Percentiles rank a stretch among this genome's conserved stretches.
phyloP scores from a whole-genome alignment of 192 early-diverging fungal species.

The Diversispora eburnea region DNA sequence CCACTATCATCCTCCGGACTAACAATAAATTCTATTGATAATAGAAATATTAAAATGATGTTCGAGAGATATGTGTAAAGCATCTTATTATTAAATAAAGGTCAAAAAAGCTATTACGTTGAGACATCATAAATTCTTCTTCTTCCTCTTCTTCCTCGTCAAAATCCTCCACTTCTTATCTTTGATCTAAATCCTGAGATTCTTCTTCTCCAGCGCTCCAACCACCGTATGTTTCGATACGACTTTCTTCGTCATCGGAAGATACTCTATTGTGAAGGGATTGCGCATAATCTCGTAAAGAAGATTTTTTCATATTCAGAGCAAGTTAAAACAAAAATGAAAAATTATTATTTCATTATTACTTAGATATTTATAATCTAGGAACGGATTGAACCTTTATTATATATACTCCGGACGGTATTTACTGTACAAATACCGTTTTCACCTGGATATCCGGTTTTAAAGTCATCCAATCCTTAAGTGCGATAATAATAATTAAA shows the following conservation, averaged over 20 bases:
- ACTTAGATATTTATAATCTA: too few species aligned
- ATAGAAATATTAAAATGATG: not conserved
- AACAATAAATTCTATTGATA: constrained; percentile 57
- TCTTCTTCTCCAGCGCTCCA: constrained; percentile 18
- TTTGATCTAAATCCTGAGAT: constrained; percentile 4
- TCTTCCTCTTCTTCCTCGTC: constrained; percentile 47
- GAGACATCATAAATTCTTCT: constrained; percentile 9
- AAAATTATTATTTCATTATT: too few species aligned
- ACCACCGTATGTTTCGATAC: not conserved
- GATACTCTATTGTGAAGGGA: too few species aligned
- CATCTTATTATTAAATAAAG: not conserved
- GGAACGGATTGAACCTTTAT: too few species aligned
- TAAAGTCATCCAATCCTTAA: too few species aligned
- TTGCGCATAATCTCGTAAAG: too few species aligned
- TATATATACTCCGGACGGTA: too few species aligned
- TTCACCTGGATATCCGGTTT: too few species aligned
- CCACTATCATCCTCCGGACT: constrained; percentile 53
- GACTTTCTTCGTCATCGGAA: constrained; percentile 11
- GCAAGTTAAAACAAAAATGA: too few species aligned
- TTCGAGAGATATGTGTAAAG: not conserved
- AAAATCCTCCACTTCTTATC: constrained; percentile 29
- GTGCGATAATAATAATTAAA: too few species aligned
- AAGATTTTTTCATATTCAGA: too few species aligned
- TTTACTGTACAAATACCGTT: too few species aligned
- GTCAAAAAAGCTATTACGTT: not conserved